phyloP scores from a whole-genome alignment of 2,329 filamentous ascomycete genomes.

The Fusarium beomiforme region DNA sequence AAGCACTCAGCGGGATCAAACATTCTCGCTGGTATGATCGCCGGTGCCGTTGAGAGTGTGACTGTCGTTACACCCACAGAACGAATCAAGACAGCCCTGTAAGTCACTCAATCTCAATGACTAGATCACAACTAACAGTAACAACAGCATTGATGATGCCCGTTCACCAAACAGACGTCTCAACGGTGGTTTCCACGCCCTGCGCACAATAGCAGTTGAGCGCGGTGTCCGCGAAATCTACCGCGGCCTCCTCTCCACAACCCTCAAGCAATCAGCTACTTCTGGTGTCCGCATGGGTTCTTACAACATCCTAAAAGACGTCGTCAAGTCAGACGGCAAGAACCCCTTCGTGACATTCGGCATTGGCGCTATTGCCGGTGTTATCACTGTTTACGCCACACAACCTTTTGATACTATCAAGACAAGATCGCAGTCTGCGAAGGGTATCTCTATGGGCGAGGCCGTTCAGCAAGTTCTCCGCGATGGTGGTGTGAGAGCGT shows the following conservation, averaged over 20 bases:
- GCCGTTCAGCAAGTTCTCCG: conserved; percentile 63
- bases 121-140: neutral
- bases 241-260: conserved; percentile 56
- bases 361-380: conserved; percentile 69
- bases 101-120: conserved; percentile 23
- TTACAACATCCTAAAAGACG: conserved; percentile 58
- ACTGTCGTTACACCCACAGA: conserved; percentile 76
- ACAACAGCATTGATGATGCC: conserved; percentile 49
- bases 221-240: conserved; percentile 56
- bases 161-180: conserved; percentile 44
- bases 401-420: conserved; percentile 73
- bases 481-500: conserved; percentile 67
- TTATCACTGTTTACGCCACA: conserved; percentile 67
- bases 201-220: conserved; percentile 49
- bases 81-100: conserved; percentile 72
- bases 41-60: conserved; percentile 69
- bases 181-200: conserved; percentile 45
- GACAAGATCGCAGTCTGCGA: conserved; percentile 69
- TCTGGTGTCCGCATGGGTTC: conserved; percentile 59
- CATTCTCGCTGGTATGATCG: conserved; percentile 71
- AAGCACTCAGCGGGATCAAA: conserved; percentile 64
- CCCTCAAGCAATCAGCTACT: conserved; percentile 58
- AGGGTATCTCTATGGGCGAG: conserved; percentile 65
- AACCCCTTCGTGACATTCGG: conserved; percentile 61
- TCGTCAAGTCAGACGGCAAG: conserved; percentile 29